These are phyloP conservation scores for Butyriboletus loyo DNA, from an alignment of 768 basidiomycete species.

Conservation along the genomic window DNA sequence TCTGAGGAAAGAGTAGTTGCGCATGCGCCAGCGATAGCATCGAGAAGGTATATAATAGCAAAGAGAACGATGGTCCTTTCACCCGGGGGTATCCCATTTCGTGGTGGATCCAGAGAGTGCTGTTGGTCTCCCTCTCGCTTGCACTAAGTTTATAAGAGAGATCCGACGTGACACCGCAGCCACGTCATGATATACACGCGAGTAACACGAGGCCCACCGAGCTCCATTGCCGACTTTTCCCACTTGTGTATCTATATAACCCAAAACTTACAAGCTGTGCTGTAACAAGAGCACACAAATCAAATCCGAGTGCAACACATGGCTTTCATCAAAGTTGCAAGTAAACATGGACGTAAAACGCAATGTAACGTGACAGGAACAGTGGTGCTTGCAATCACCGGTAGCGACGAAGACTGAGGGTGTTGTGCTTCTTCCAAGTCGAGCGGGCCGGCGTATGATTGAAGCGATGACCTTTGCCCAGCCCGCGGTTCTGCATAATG, in stretches of 20 bases:
- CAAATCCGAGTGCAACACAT: constrained; percentile 2
- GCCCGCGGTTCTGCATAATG: constrained; percentile 76
- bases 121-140: background rate
- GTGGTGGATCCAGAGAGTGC: constrained; percentile 8
- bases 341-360: constrained; percentile 27
- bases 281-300: background rate
- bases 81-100: constrained; percentile 11
- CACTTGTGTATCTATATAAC: background rate
- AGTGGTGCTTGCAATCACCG: constrained; percentile 45
- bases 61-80: constrained; percentile 8
- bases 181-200: constrained; percentile 14
- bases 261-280: background rate
- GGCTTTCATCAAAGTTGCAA: constrained; percentile 10
- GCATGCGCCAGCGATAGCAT: constrained; percentile 14
- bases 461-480: constrained; percentile 93
- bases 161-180: constrained; percentile 16
- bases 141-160: background rate
- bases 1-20: constrained; percentile 1
- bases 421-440: constrained; percentile 99
- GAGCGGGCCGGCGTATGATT: constrained; percentile 89
- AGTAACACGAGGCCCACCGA: constrained; percentile 17
- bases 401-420: constrained; percentile 87
- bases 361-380: constrained; percentile 6
- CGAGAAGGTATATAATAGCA: constrained; percentile 14
- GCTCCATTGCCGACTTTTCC: constrained; percentile 5